Evolutionary conservation across 2,329 filamentous ascomycete species (phyloP).

Genomic region (Periconia digitata): DNA sequence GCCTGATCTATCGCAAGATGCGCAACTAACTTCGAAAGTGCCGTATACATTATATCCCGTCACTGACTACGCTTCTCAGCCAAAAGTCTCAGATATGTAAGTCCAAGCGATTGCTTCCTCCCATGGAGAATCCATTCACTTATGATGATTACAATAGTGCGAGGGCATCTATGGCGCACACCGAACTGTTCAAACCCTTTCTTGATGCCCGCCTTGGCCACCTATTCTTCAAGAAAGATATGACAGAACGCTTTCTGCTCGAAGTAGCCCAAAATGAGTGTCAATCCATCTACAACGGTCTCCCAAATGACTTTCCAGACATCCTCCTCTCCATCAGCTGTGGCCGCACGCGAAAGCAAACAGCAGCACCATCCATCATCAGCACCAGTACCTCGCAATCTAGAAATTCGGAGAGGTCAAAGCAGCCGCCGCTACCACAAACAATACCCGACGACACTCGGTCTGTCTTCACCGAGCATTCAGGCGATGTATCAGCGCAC

Average conservation of each 20-base stretch:
- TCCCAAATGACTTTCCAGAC: slow-evolving; percentile 12
- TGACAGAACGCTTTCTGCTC: slow-evolving; percentile 10
- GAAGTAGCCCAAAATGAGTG: slow-evolving; percentile 14
- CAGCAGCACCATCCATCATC: slow-evolving; percentile 2
- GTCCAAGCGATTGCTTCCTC: background rate
- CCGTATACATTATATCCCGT: slow-evolving; percentile 12
- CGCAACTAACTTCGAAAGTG: background rate
- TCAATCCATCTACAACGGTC: slow-evolving; percentile 5
- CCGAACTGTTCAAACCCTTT: slow-evolving; percentile 12
- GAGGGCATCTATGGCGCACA: slow-evolving; percentile 13
- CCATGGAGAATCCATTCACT: background rate
- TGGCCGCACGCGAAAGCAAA: slow-evolving; percentile 1
- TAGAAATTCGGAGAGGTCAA: background rate
- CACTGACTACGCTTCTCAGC: slow-evolving; percentile 6
- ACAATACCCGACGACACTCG: background rate
- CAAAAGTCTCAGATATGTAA: slow-evolving; percentile 8
- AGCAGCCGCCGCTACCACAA: background rate
- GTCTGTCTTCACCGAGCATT: slow-evolving; percentile 6
- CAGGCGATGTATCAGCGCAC: slow-evolving; percentile 5
- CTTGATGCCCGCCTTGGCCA: slow-evolving; percentile 9
- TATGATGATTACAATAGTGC: slow-evolving; percentile 6
- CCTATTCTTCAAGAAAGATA: slow-evolving; percentile 10
- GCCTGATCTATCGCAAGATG: background rate
- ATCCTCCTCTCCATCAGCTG: slow-evolving; percentile 9
- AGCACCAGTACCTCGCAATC: slow-evolving; percentile 7